phyloP scores from a whole-genome alignment of 768 basidiomycete species.

The Chalciporus sphaerocephalus region DNA sequence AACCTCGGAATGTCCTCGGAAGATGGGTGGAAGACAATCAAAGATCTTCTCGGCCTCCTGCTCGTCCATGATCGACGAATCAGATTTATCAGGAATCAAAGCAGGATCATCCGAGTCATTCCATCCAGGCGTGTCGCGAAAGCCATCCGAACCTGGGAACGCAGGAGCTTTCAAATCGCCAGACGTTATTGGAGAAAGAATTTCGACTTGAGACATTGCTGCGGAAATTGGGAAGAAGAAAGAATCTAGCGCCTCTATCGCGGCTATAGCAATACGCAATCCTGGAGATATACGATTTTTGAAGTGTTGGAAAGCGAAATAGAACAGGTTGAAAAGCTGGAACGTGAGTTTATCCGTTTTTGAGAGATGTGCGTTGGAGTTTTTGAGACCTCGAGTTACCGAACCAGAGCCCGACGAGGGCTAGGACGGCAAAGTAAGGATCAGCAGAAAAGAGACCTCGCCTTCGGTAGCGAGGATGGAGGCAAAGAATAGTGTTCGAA shows the following conservation, averaged over 20 bases:
- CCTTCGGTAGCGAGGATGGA: conserved; percentile 59
- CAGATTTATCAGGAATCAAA: conserved; percentile 44
- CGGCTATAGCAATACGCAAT: conserved; percentile 17
- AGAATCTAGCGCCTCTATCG: conserved; percentile 16
- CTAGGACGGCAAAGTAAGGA: conserved; percentile 48
- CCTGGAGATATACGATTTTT: conserved; percentile 17
- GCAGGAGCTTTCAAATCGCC: conserved; percentile 29
- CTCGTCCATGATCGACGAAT: conserved; percentile 32
- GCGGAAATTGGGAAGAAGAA: conserved; percentile 23
- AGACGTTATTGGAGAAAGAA: conserved; percentile 35
- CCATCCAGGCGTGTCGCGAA: conserved; percentile 21
- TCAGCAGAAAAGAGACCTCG: conserved; percentile 66
- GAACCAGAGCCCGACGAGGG: conserved; percentile 73
- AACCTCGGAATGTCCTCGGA: conserved; percentile 63
- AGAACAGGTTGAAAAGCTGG: neutral
- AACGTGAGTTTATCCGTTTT: neutral
- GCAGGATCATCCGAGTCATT: conserved; percentile 7
- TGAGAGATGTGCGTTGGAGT: conserved; percentile 13
- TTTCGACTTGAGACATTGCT: conserved; percentile 56
- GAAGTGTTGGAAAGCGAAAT: conserved; percentile 8
- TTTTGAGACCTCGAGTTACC: conserved; percentile 51
- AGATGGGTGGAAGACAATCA: conserved; percentile 61
- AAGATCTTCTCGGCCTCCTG: conserved; percentile 46
- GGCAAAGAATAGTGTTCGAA: conserved; percentile 6
- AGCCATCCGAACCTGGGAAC: conserved; percentile 25